Evolutionary conservation across 1,284 basidiomycete genomes (phyloP), one percentile per base, ranked within the genome.

Genomic region (Tetrapyrgos nigripes): DNA sequence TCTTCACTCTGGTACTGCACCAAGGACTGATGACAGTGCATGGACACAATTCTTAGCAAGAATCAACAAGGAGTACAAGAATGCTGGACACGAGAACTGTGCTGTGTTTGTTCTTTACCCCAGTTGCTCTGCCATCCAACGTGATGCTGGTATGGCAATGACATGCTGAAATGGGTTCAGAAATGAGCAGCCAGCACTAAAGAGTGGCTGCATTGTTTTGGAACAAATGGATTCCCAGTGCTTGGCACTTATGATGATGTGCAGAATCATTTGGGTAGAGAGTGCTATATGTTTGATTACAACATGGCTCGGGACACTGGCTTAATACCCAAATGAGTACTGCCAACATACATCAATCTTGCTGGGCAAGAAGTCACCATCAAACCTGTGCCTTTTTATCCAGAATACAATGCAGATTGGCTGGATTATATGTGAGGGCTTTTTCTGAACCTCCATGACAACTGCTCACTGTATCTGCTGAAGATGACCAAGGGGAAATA

Each of bases 1-100:
- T 27, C 47, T 60, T 3, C 58, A 60, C 33, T 56, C 54, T 17
- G 58, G 58, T 24, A 53, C 33, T 44, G 29, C 58, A 1, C 54
- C 58, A 8, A 33, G 27, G 6, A 43, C 46, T 26, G n/a, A 53
- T 29, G 6, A 14, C 13, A 37, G 28, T 10, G 26, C 31, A 5
- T 21, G 26, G 9, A 21, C 29, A 27, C 4, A 19, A 14, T 58
- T 27, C n/a, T n/a, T 58, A 13, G 24, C 17, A 3, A 21, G n/a
- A 31, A 28, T 37, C 17, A 40, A 47, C 3, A 8, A 26, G 10
- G 9, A n/a, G 8, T 50, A 19, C 19, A 29, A 51, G 24, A 17
- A 50, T 28, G 31, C 24, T 37, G 50, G 50, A 21, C n/a, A 29
- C 17, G 50, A 51, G 26, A 57, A 57, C 27, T 49, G 33, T 31